Base-by-base conservation (phyloP, 1,139 yeast genomes). In the Candida sojae region DNA sequence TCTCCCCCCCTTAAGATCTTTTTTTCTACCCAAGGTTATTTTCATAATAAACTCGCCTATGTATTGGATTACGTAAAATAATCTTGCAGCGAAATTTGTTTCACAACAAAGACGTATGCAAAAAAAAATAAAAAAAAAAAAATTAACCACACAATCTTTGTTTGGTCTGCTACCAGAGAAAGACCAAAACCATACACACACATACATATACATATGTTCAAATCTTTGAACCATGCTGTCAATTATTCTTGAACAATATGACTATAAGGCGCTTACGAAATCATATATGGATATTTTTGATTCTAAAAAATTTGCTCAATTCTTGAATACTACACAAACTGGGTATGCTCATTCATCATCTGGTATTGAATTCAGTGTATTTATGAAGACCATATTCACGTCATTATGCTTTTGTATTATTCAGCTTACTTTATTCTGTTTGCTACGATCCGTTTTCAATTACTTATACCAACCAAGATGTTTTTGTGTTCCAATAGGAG, bases 401-500 rank as follows among this genome's bases (percentile, higher is more conserved):
- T 80, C 90, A 0, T 55, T 80, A 2, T 59, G 79, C 8, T 72
- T 79, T 47, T 83, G 87, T 57, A 53, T 71, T 0, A 57, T 79
- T 8, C 89, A 86, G 57, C 61, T 83, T 6, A 56, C 79, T 0
- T 54, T 80, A 32, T 86, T 85, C 56, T 76, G 84, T 41, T 63
- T 75, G 30, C 63, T 85, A 21, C 59, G 89, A 51, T 64, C 75
- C 2, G 67, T 68, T 6, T 71, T 80, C 53, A 75, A 69, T 44
- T 60, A 68, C 26, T 61, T 86, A 21, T 86, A 86, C 57, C 88
- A 83, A 55, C 86, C 87, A 2, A 65, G 84, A 44, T 66, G 77
- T 47, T 75, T 62, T 54, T 79, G 67, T 49, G 75, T 71, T 6
- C 78, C 77, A 1, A 62, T 61, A 1, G 60, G 60, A 26, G 75